Evolutionary conservation across 352 stramenopile species (phyloP), one percentile per base, ranked within the genome.

Genomic region (Globisporangium camurandrum): DNA sequence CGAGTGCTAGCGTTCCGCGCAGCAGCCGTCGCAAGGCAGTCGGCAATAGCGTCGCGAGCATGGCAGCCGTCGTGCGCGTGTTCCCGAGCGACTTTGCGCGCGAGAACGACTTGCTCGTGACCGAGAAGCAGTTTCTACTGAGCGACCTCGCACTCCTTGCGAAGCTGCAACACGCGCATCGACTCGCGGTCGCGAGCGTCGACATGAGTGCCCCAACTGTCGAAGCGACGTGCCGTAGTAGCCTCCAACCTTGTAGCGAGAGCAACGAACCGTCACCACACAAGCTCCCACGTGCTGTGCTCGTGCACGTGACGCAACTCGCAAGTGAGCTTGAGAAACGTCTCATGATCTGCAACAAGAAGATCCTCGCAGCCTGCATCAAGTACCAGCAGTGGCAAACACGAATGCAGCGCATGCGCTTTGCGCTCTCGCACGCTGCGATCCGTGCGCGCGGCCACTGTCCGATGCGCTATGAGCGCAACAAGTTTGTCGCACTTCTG

Each of bases 301-400:
- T 71, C 8, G 59, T 88, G 26, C 69, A 86, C 26, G 43, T 84
- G 33, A 52, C 54, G 9, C 77, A 84, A 28, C 63, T 85, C 1
- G 28, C 56, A 17, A 49, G 49, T 4, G 70, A 87, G 44, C 27
- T 87, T 10, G 51, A 71, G 12, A 66, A 75, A 47, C 72, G 75
- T 0, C 53, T 89, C 28, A 67, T 77, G 10, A 82, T 79, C 49
- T 75, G 66, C 53, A 86, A 82, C 39, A 67, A 66, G 19, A 86
- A 83, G 49, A 75, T 88, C 43, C 45, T 86, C 9, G 46, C 22
- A 11, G 70, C 66, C 17, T 82, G 69, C 38, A 57, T 88, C 30
- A 75, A 83, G 30, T 59, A 69, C 19, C 71, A 84, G 37, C 38
- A 54, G 43, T 28, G 33, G 38, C 12, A 51, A 20, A 30, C n/a